Percentiles rank a stretch among this genome's conserved stretches.
phyloP scores from a whole-genome alignment of 2,329 filamentous ascomycete genomes.

The Microascus cirrosus region DNA sequence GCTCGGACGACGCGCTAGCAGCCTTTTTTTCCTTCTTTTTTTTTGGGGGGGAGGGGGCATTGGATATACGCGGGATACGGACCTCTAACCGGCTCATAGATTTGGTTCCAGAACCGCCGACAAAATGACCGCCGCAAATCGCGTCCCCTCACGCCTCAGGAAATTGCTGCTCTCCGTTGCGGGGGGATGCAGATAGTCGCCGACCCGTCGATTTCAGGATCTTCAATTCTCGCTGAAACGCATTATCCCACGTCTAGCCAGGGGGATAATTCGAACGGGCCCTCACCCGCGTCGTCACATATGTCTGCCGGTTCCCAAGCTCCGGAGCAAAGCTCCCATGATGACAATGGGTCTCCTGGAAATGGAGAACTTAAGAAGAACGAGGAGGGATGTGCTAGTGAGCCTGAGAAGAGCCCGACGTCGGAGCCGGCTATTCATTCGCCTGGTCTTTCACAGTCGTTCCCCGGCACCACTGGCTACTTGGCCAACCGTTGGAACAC shows the following conservation, averaged over 20 bases:
- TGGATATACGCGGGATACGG: constrained; percentile 5
- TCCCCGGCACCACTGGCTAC: constrained; percentile 35
- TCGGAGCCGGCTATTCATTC: constrained; percentile 2
- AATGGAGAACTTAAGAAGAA: background rate
- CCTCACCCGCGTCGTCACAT: background rate
- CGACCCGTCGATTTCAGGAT: constrained; percentile 22
- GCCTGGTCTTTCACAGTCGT: constrained; percentile 23
- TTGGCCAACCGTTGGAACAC: constrained; percentile 47
- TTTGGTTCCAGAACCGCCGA: constrained; percentile 94
- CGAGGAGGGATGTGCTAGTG: background rate
- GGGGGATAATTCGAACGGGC: background rate
- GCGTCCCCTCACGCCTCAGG: constrained; percentile 67
- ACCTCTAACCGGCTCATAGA: constrained; percentile 39
- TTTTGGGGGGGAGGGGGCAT: no score
- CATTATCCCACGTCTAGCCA: constrained; percentile 6
- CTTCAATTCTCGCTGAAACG: constrained; percentile 14
- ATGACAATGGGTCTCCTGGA: background rate
- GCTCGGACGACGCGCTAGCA: background rate
- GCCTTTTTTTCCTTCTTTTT: background rate
- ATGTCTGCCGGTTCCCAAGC: background rate
- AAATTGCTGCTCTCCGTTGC: constrained; percentile 53
- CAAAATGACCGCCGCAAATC: constrained; percentile 89
- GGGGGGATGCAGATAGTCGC: constrained; percentile 41
- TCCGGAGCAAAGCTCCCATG: background rate
- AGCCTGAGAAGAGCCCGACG: background rate